Evolutionary conservation across 2,329 filamentous ascomycete species (phyloP).

Genomic region (Penicillium occitanis): DNA sequence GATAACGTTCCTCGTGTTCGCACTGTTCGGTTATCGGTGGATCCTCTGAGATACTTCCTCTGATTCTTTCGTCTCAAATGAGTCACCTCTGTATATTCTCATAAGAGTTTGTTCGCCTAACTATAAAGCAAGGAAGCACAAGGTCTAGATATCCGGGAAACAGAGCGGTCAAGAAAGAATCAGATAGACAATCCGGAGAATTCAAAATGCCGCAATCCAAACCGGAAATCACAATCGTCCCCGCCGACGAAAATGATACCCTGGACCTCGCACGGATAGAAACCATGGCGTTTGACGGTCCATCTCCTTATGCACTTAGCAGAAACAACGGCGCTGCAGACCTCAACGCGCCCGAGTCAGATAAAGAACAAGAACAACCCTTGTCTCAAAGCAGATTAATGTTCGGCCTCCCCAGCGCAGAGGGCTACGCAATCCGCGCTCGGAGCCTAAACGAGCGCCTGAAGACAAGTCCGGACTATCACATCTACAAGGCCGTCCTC

Average conservation of each 20-base stretch:
- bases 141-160: background rate
- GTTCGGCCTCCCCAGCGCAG: constrained; percentile 17
- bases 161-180: background rate
- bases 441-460: background rate
- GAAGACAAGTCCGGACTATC: background rate
- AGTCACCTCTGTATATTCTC: background rate
- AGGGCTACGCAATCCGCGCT: constrained; percentile 1
- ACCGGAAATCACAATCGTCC: constrained; percentile 9
- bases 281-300: constrained; percentile 10
- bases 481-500: constrained; percentile 15
- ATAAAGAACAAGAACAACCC: background rate
- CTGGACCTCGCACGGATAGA: constrained; percentile 16
- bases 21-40: background rate
- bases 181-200: background rate
- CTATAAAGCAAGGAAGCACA: background rate
- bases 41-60: background rate
- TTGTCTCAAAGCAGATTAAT: constrained; percentile 8
- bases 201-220: background rate
- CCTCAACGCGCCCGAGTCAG: background rate
- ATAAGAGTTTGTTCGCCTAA: background rate
- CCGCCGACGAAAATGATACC: constrained; percentile 11
- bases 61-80: background rate
- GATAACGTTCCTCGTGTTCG: background rate
- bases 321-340: background rate
- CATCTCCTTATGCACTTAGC: background rate